phyloP scores from a whole-genome alignment of 257 asterid species.

The Thymus mandschuricus region DNA sequence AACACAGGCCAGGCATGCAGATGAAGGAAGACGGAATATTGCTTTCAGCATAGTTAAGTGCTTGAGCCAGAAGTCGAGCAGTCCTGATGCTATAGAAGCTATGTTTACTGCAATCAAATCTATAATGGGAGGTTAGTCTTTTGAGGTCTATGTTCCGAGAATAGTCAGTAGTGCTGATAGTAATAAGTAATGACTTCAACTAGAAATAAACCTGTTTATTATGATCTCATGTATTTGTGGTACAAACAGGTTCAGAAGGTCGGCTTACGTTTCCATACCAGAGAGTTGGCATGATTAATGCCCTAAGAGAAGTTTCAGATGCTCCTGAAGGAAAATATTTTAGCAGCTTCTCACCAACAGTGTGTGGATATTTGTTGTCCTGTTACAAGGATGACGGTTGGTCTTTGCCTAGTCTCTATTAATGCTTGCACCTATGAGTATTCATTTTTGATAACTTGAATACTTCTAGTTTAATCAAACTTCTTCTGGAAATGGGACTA shows the following conservation, averaged over 20 bases:
- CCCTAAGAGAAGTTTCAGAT: conserved; percentile 72
- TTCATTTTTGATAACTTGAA: conserved; percentile 23
- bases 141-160: conserved; percentile 22
- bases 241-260: conserved; percentile 93
- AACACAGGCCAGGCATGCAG: conserved; percentile 87
- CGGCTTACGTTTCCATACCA: conserved; percentile 97
- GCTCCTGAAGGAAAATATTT: conserved; percentile 96
- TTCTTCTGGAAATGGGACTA: conserved; percentile 22
- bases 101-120: conserved; percentile 77
- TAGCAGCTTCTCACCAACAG: conserved; percentile 67
- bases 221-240: conserved; percentile 36
- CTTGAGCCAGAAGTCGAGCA: conserved; percentile 91
- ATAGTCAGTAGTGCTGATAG: conserved; percentile 16
- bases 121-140: conserved; percentile 77
- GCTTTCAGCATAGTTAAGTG: conserved; percentile 77
- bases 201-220: not conserved
- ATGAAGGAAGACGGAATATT: conserved; percentile 81
- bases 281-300: conserved; percentile 85
- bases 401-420: conserved; percentile 35
- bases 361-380: conserved; percentile 74
- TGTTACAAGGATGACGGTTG: conserved; percentile 95
- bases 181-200: conserved; percentile 15
- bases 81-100: conserved; percentile 90
- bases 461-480: conserved; percentile 9
- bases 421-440: conserved; percentile 20